Conservation (phyloP, 371 early-diverging fungal genomes). For the Amoeboaphelidium occidentale region DNA sequence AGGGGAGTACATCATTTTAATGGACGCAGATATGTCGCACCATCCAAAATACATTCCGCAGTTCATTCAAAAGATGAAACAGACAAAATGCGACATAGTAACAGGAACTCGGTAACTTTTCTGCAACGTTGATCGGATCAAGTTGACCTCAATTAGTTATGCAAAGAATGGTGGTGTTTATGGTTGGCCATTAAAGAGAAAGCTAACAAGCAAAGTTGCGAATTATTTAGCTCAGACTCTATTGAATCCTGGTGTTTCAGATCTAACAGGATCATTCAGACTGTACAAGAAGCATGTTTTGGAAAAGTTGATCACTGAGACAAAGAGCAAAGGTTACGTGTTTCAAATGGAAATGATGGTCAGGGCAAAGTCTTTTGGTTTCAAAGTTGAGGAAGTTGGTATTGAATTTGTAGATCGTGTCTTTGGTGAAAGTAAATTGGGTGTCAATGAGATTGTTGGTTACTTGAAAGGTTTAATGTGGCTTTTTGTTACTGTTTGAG, state of each 20-base stretch:
- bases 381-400: conserved; percentile 50
- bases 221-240: conserved; percentile 85
- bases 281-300: conserved; percentile 86
- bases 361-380: conserved; percentile 58
- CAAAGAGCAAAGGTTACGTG: conserved; percentile 86
- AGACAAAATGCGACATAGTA: conserved; percentile 3
- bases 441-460: conserved; percentile 74
- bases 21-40: conserved; percentile 99
- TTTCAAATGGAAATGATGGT: conserved; percentile 99
- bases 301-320: conserved; percentile 50
- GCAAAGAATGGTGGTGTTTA: conserved; percentile 75
- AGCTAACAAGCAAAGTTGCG: conserved; percentile 87
- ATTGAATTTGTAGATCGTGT: conserved; percentile 95
- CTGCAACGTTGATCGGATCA: no score
- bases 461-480: conserved; percentile 72
- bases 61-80: conserved; percentile 36
- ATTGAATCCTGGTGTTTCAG: conserved; percentile 72
- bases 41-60: conserved; percentile 93
- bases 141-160: no score
- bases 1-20: conserved; percentile 82
- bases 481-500: conserved; percentile 27
- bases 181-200: conserved; percentile 94
- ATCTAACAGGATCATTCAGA: conserved; percentile 91
- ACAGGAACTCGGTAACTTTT: not conserved
- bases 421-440: conserved; percentile 85